phyloP scores from a whole-genome alignment of 176 grass and related monocot genomes.

The Paspalum notatum region DNA sequence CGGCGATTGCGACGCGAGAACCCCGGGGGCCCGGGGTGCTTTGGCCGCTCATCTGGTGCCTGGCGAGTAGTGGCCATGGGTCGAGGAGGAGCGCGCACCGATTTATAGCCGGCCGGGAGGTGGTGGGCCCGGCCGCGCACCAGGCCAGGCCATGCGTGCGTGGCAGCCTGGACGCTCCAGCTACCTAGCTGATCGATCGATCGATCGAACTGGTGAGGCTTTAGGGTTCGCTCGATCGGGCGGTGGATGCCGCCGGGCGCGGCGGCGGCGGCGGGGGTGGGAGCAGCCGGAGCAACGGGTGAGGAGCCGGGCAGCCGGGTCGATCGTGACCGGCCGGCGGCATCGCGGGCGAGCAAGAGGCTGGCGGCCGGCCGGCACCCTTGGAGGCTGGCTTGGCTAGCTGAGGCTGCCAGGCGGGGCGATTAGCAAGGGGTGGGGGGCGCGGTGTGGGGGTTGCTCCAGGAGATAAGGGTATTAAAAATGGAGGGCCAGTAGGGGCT shows the following conservation, averaged over 20 bases:
- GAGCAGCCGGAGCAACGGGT: too few relatives aligned
- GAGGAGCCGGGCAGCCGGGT: too few relatives aligned
- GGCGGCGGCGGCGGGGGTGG: too few relatives aligned
- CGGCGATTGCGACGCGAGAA: neutral
- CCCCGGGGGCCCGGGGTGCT: neutral
- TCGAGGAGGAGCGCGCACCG: neutral
- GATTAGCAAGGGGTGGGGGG: too few relatives aligned
- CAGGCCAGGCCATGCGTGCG: neutral
- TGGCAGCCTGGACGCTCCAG: slow-evolving; percentile 15
- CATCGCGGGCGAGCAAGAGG: too few relatives aligned
- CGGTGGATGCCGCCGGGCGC: neutral
- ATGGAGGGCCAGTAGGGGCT: slow-evolving; percentile 34
- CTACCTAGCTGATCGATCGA: neutral
- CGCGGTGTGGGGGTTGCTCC: slow-evolving; percentile 30
- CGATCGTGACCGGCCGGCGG: too few relatives aligned
- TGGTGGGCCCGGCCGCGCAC: slow-evolving; percentile 21
- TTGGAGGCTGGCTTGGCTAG: too few relatives aligned
- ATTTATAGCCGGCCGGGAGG: slow-evolving; percentile 51
- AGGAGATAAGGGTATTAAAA: slow-evolving; percentile 57
- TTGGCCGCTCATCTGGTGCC: neutral
- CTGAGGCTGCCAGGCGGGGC: too few relatives aligned
- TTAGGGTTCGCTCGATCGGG: slow-evolving; percentile 13
- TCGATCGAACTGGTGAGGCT: neutral
- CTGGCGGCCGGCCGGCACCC: too few relatives aligned
- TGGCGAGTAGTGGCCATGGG: neutral